Base-by-base conservation (phyloP, 768 basidiomycete species). In the Pleurotus pulmonarius region DNA sequence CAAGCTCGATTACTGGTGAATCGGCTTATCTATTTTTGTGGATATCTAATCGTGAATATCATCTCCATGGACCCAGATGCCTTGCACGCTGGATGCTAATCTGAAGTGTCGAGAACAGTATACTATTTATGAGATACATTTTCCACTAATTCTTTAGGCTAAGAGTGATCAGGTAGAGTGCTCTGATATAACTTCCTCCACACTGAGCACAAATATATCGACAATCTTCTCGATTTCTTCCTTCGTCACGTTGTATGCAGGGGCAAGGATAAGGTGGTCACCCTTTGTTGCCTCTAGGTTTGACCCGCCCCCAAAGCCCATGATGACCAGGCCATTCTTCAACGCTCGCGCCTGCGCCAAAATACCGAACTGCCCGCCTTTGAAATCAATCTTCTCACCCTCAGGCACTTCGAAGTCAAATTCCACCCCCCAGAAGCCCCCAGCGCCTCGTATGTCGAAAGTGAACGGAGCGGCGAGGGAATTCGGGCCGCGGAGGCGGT, bases 371-470 rank as follows among this genome's bases (percentile, higher is more conserved):
- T 69, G 67, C 47, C 78, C 58, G 2, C 76, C 79, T 60, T 76
- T 75, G 57, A 88, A 77, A 57, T 83, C 73, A 15, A 83, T 49
- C n/a, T 68, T 67, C 38, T 68, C 57, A 8, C 73, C 77, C 55
- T 76, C 73, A 11, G 69, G 64, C 13, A 65, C 67, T 4, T 76
- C 75, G 59, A 89, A 84, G 61, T 92, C 89, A 59, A 92, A 93
- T 66, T 94, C 92, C 54, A 94, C 72, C 20, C 76, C 87, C 88
- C 88, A 93, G 73, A 94, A 92, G 25, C 85, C 80, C 34, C 93
- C 94, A 16, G 83, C 83, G 8, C 94, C 93, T 25, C 94, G 86
- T 58, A 93, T 82, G 66, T 93, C 91, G 64, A 87, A 90, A 3
- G 82, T 79, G 66, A 80, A 87, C 0, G 86, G 87, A 24, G 82